A percentile compares a stretch with the other conserved stretches of the same genome.
Evolutionary conservation across 2,329 filamentous ascomycete species (phyloP).

Genomic region (Beauveria varroae): DNA sequence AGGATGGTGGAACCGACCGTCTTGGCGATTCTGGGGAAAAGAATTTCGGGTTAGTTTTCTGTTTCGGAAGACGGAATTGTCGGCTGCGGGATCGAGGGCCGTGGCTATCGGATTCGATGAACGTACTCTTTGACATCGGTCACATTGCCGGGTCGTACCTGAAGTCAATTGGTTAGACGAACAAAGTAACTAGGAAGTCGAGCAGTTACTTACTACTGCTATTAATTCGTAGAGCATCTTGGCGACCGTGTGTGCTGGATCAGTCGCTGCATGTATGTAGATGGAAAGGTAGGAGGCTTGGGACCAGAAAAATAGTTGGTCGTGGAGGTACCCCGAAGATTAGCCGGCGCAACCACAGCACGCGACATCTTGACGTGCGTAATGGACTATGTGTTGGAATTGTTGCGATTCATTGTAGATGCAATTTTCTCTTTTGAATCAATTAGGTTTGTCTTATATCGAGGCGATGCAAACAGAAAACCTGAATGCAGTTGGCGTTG

Average conservation of each 20-base stretch:
- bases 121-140: slow-evolving; percentile 90
- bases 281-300: neutral
- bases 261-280: neutral
- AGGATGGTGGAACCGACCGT: slow-evolving; percentile 80
- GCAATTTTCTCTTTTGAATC: neutral
- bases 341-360: slow-evolving; percentile 18
- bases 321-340: slow-evolving; percentile 19
- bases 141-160: slow-evolving; percentile 90
- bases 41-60: slow-evolving; percentile 11
- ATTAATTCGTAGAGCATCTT: slow-evolving; percentile 97
- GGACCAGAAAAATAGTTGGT: slow-evolving; percentile 12
- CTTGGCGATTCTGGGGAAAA: slow-evolving; percentile 66
- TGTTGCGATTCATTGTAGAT: neutral
- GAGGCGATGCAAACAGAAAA: neutral
- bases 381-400: neutral
- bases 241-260: slow-evolving; percentile 24
- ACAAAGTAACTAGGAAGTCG: neutral
- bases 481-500: neutral
- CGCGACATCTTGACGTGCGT: neutral
- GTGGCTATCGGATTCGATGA: slow-evolving; percentile 12
- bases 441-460: neutral
- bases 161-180: slow-evolving; percentile 6
- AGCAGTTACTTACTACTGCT: slow-evolving; percentile 69
- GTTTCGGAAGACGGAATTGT: neutral
- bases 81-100: neutral